phyloP scores from a whole-genome alignment of 345 rosid genomes.

The Erysimum cheiranthoides region DNA sequence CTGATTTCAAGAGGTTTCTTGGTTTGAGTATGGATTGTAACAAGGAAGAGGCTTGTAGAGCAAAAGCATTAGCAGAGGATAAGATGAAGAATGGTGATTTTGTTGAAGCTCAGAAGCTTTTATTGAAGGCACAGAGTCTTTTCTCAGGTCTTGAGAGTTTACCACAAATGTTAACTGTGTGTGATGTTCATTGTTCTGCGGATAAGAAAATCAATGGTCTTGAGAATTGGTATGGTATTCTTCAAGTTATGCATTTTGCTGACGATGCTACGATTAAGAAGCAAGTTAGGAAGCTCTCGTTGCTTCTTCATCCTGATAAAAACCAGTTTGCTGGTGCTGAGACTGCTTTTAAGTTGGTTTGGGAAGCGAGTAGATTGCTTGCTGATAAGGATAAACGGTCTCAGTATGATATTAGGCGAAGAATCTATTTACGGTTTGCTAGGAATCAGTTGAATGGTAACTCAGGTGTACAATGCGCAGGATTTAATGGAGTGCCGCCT shows the following conservation, averaged over 20 bases:
- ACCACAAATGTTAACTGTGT: slow-evolving; percentile 67
- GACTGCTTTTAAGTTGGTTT: slow-evolving; percentile 88
- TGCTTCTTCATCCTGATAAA: slow-evolving; percentile 92
- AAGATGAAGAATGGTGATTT: slow-evolving; percentile 67
- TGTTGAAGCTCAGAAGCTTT: slow-evolving; percentile 60
- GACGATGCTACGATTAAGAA: slow-evolving; percentile 71
- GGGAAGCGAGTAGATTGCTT: slow-evolving; percentile 75
- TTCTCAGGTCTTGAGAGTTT: slow-evolving; percentile 68
- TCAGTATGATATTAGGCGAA: slow-evolving; percentile 60
- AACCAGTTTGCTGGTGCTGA: slow-evolving; percentile 88
- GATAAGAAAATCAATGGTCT: slow-evolving; percentile 56
- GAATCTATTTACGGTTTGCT: slow-evolving; percentile 41
- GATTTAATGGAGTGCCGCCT: slow-evolving; percentile 43
- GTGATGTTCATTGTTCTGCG: slow-evolving; percentile 77
- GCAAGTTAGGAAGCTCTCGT: slow-evolving; percentile 83
- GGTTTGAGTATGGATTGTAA: slow-evolving; percentile 69
- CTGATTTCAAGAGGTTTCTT: background rate
- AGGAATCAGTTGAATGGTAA: slow-evolving; percentile 46
- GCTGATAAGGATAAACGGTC: slow-evolving; percentile 58
- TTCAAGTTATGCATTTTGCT: slow-evolving; percentile 60
- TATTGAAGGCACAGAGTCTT: slow-evolving; percentile 68
- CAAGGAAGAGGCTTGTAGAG: slow-evolving; percentile 88
- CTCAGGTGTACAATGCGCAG: slow-evolving; percentile 43
- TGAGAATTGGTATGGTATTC: slow-evolving; percentile 90
- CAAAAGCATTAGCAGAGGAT: slow-evolving; percentile 65